Evolutionary conservation across 768 basidiomycete genomes (phyloP).

Genomic region (Candolleomyces aberdarensis): DNA sequence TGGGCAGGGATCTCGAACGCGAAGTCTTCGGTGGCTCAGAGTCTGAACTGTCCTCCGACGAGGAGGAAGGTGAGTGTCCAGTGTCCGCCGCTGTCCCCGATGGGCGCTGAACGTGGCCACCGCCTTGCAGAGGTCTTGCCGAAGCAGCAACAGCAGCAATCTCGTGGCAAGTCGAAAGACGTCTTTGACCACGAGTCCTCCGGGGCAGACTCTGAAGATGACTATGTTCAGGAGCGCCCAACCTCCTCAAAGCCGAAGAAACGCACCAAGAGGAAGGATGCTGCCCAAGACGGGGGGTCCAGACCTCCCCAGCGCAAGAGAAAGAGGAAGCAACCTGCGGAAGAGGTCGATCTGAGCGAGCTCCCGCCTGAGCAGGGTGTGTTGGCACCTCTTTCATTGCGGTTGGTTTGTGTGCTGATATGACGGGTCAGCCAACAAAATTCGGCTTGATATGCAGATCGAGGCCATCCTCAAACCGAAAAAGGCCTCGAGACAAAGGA

Average conservation of each 20-base stretch:
- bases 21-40: constrained; percentile 83
- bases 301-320: constrained; percentile 41
- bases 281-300: constrained; percentile 25
- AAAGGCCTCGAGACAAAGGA: constrained; percentile 62
- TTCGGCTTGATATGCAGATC: constrained; percentile 77
- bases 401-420: constrained; percentile 5
- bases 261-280: constrained; percentile 21
- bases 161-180: constrained; percentile 28
- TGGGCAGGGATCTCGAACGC: constrained; percentile 47
- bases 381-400: constrained; percentile 12
- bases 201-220: constrained; percentile 45
- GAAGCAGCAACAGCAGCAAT: constrained; percentile 23
- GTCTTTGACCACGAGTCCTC: constrained; percentile 48
- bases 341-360: constrained; percentile 63
- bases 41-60: constrained; percentile 79
- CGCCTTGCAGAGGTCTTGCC: constrained; percentile 35
- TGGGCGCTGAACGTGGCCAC: neutral
- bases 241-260: constrained; percentile 28
- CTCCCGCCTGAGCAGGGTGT: constrained; percentile 77
- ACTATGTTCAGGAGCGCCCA: constrained; percentile 42
- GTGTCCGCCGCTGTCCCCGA: neutral
- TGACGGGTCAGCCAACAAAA: constrained; percentile 59
- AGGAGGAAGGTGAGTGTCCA: constrained; percentile 50
- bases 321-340: constrained; percentile 54
- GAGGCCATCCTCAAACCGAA: constrained; percentile 86